Percentiles rank a stretch among this genome's conserved stretches.
Conservation (phyloP, 495 filamentous ascomycete species). For the Penicillium odoratum region DNA sequence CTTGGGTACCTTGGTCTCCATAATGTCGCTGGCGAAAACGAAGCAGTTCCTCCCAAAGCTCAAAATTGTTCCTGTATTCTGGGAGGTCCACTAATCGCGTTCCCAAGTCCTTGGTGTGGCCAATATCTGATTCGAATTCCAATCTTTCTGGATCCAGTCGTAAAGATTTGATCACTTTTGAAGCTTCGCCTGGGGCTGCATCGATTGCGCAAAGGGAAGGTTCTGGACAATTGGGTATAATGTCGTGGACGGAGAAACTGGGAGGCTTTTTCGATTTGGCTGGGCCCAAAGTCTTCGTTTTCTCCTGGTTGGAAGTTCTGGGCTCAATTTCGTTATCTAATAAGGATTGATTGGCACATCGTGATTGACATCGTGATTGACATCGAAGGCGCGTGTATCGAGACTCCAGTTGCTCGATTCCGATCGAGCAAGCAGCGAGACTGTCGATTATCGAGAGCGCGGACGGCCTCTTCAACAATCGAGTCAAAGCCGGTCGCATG, state of each 20-base stretch:
- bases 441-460: constrained; percentile 49
- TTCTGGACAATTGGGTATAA: constrained; percentile 16
- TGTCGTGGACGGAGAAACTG: constrained; percentile 35
- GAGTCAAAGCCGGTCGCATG: constrained; percentile 57
- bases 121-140: constrained; percentile 56
- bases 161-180: constrained; percentile 13
- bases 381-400: constrained; percentile 33
- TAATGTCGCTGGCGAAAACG: constrained; percentile 60
- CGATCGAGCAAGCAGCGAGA: constrained; percentile 38
- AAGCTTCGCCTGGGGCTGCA: not conserved
- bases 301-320: not conserved
- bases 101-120: constrained; percentile 34
- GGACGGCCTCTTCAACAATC: constrained; percentile 54
- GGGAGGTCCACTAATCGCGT: constrained; percentile 56
- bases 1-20: constrained; percentile 56
- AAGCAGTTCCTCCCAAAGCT: constrained; percentile 66
- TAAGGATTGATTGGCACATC: not conserved
- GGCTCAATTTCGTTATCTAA: not conserved
- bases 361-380: constrained; percentile 23
- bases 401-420: constrained; percentile 39
- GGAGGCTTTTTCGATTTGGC: constrained; percentile 13
- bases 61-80: constrained; percentile 49
- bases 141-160: constrained; percentile 34
- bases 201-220: not conserved
- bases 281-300: not conserved